Evolutionary conservation across 768 basidiomycete species (phyloP).

Genomic region (Boletellus emodensis): DNA sequence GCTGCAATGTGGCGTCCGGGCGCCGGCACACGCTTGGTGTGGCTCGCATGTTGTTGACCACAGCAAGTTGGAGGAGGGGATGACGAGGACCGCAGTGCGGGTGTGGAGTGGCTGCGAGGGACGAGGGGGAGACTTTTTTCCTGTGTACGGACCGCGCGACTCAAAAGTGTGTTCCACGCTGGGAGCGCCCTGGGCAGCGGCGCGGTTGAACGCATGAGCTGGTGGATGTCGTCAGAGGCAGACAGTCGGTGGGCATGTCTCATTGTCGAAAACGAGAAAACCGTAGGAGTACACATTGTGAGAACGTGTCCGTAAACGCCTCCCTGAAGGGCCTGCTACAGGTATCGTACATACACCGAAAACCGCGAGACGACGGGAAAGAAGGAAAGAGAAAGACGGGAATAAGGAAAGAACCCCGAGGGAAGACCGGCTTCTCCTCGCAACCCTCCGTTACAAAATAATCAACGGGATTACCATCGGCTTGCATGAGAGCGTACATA

Average conservation of each 20-base stretch:
- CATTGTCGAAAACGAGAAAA: neutral
- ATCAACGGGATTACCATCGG: slow-evolving; percentile 17
- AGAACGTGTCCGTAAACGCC: slow-evolving; percentile 2
- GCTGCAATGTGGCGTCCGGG: too few species aligned
- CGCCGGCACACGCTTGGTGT: too few species aligned
- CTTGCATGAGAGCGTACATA: neutral
- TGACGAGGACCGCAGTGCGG: too few species aligned
- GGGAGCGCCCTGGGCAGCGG: neutral
- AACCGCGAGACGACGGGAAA: neutral
- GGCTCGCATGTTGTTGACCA: too few species aligned
- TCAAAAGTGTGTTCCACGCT: slow-evolving; percentile 3
- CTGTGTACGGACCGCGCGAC: neutral
- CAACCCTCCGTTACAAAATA: slow-evolving; percentile 19
- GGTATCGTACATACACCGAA: neutral
- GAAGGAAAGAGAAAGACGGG: neutral
- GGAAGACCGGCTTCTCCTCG: slow-evolving; percentile 16
- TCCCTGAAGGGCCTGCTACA: neutral
- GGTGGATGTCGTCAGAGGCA: neutral
- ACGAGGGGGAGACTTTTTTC: too few species aligned
- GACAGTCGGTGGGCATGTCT: too few species aligned
- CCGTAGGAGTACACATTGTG: neutral
- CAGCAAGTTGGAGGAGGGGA: too few species aligned
- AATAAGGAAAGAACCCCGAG: slow-evolving; percentile 6
- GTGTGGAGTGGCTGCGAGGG: too few species aligned
- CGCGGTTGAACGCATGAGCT: neutral